These are phyloP conservation scores for Pulicaria dysenterica DNA, from an alignment of 129 eudicot species.

Conservation along the genomic window DNA sequence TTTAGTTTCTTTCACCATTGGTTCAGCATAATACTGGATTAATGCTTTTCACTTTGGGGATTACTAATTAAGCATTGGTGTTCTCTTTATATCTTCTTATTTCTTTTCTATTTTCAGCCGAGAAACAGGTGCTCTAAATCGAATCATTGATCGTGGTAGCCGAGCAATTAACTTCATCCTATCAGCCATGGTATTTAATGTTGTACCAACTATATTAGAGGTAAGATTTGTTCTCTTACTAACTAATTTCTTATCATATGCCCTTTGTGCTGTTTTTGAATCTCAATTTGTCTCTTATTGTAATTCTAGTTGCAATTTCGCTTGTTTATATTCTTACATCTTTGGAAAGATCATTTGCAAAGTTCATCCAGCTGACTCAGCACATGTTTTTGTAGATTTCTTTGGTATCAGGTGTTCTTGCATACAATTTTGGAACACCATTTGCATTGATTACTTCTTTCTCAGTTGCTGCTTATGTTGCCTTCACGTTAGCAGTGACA, in stretches of 20 bases:
- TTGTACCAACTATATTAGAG: conserved; percentile 94
- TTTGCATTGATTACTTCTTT: conserved; percentile 95
- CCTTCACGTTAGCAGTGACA: conserved; percentile 83
- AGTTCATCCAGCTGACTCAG: conserved; percentile 24
- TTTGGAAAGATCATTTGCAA: conserved; percentile 7
- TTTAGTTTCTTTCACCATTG: background rate
- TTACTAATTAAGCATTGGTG: background rate
- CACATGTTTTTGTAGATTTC: conserved; percentile 69
- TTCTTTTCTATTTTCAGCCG: conserved; percentile 56
- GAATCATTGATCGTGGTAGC: conserved; percentile 98
- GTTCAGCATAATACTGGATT: conserved; percentile 1
- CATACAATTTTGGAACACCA: conserved; percentile 94
- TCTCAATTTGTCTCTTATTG: background rate
- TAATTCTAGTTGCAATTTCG: background rate
- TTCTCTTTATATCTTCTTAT: conserved; percentile 15
- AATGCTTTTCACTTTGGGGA: background rate
- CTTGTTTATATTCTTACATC: conserved; percentile 13
- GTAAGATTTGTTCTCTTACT: conserved; percentile 41
- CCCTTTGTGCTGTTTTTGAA: background rate
- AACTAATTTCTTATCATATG: background rate
- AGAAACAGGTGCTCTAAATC: conserved; percentile 93
- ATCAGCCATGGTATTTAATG: conserved; percentile 95
- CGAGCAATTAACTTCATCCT: conserved; percentile 96
- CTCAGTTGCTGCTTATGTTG: conserved; percentile 82
- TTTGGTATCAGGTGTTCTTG: conserved; percentile 92